Evolutionary conservation across 2,329 filamentous ascomycete species (phyloP), one percentile per base, ranked within the genome.

Genomic region (Passalora sequoiae): DNA sequence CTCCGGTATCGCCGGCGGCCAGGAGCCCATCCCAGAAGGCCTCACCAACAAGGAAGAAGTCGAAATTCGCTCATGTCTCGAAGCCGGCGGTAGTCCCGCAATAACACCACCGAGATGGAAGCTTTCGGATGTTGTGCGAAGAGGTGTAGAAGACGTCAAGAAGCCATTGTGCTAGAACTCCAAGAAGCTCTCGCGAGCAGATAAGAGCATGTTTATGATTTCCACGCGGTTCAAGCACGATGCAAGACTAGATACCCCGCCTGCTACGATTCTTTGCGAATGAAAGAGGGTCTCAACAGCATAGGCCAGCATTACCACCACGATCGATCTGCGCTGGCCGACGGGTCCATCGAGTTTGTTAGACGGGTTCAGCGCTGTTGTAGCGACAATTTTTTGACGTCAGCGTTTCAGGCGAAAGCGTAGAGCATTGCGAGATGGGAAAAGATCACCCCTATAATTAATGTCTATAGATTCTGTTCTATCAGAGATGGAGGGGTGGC

Each of bases 1-100:
- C n/a, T 94, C 86, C 10, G 92, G 92, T 55, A 80, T 96, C 59
- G 91, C 92, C 9, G 92, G 92, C 53, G 92, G 92, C 44, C 80
- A 86, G 27, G 78, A 87, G 38, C 83, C 86, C 6, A 74, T 91
- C 2, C 81, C 83, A 3, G 83, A 86, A 25, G 84, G 80, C 12
- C 74, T 87, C 28, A 76, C 78, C 0, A 75, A 80, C 7, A 81
- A 91, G 61, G 81, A 83, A 63, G 86, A 94, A 66, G 72, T 76
- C 50, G 79, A 85, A 58, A 80, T 59, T 24, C 53, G 80, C 75
- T 70, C 69, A 42, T 68, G 69, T 46, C 65, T 71, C 45, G 69
- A 73, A 54, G 63, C 66, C 36, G 77, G 78, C 29, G 65, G 67
- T 19, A 69, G 71, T 49, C 62, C 66, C 3, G 60, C 66, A n/a